A percentile compares a stretch with the other conserved stretches of the same genome.
Evolutionary conservation across 2,329 filamentous ascomycete species (phyloP).

Genomic region (Zymoseptoria tritici): DNA sequence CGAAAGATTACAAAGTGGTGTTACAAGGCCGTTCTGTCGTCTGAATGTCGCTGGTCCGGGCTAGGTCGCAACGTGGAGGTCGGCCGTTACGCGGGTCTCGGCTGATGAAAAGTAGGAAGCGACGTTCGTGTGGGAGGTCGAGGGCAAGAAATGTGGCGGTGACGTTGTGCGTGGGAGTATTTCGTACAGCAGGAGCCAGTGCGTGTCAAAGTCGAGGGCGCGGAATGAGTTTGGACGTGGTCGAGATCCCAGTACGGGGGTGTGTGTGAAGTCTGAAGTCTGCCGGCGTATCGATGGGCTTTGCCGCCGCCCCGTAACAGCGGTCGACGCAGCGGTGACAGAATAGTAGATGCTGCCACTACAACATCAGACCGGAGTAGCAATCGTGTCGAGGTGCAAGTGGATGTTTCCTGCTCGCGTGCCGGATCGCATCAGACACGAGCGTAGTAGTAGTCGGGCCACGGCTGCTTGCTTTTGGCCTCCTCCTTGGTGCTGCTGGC

Average conservation of each 20-base stretch:
- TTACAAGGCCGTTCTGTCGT: slow-evolving; percentile 2
- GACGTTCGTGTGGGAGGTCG: not conserved
- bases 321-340: not conserved
- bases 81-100: not conserved
- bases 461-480: not conserved
- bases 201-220: not conserved
- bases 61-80: not conserved
- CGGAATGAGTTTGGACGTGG: not conserved
- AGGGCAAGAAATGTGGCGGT: not conserved
- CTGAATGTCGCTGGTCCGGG: not conserved
- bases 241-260: not conserved
- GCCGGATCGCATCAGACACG: not conserved
- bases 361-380: not conserved
- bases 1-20: not conserved
- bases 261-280: not conserved
- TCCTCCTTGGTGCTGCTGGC: not conserved
- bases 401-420: not conserved
- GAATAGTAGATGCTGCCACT: not conserved
- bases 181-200: not conserved
- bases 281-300: not conserved
- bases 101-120: slow-evolving; percentile 2
- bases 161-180: not conserved
- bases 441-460: not conserved
- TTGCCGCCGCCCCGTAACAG: not conserved
- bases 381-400: not conserved